Conservation (phyloP, 768 basidiomycete species). For the Dentipellis sp. region DNA sequence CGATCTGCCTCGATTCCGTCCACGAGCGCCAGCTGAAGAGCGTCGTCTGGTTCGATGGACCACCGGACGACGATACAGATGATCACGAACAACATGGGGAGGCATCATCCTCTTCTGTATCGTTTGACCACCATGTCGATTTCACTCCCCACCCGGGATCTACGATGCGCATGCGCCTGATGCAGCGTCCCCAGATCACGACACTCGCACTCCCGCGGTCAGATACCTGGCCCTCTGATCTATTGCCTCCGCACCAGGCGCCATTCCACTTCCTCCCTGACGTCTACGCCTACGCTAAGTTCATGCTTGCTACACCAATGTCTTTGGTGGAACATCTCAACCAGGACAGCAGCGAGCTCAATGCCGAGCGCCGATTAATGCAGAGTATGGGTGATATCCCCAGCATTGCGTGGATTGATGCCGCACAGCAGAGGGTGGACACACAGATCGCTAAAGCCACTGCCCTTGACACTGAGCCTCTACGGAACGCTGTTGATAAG, state of each 20-base stretch:
- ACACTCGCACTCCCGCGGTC: conserved; percentile 93
- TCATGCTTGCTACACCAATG: conserved; percentile 91
- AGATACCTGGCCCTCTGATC: conserved; percentile 87
- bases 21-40: conserved; percentile 85
- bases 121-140: conserved; percentile 27
- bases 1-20: conserved; percentile 93
- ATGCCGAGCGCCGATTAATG: conserved; percentile 57
- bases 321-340: conserved; percentile 72
- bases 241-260: conserved; percentile 83
- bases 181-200: conserved; percentile 90
- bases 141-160: conserved; percentile 44
- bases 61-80: conserved; percentile 24
- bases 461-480: conserved; percentile 61
- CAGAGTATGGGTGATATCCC: conserved; percentile 65
- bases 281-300: conserved; percentile 78
- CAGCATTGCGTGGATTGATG: conserved; percentile 70
- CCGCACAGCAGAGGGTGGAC: conserved; percentile 66
- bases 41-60: conserved; percentile 81
- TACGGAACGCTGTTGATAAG: conserved; percentile 58
- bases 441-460: conserved; percentile 72
- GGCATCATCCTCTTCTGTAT: conserved; percentile 40
- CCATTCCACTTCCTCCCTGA: conserved; percentile 97
- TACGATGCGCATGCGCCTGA: conserved; percentile 73
- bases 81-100: conserved; percentile 23
- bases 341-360: conserved; percentile 64